phyloP scores from a whole-genome alignment of 2,329 filamentous ascomycete species.

The Ophiocordyceps camponoti-floridani region DNA sequence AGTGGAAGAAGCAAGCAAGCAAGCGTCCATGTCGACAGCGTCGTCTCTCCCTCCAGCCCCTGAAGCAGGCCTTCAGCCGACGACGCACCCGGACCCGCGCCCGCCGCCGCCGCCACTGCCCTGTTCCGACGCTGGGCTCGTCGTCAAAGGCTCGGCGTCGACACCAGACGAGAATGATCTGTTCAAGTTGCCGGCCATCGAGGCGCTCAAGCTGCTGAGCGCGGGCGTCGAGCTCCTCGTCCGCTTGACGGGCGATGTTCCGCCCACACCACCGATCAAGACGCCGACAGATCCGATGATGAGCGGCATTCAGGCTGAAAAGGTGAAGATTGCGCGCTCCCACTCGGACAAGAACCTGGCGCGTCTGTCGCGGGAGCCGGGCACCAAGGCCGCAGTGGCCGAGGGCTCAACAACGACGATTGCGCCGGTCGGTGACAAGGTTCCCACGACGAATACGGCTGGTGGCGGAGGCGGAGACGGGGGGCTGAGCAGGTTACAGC shows the following conservation, averaged over 20 bases:
- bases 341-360: conserved; percentile 36
- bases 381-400: conserved; percentile 9
- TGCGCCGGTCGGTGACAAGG: background rate
- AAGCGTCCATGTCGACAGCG: background rate
- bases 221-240: conserved; percentile 54
- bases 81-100: background rate
- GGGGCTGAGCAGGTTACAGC: conserved; percentile 7
- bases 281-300: conserved; percentile 47
- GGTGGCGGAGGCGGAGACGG: background rate
- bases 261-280: conserved; percentile 56
- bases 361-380: conserved; percentile 20
- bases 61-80: background rate
- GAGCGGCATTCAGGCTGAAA: conserved; percentile 43
- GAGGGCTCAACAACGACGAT: background rate
- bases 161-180: conserved; percentile 39
- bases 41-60: background rate
- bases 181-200: conserved; percentile 51
- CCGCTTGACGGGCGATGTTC: conserved; percentile 57
- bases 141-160: conserved; percentile 7
- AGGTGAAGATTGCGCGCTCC: conserved; percentile 38
- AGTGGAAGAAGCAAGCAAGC: background rate
- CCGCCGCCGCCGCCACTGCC: conserved; percentile 23
- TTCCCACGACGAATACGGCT: background rate
- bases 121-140: conserved; percentile 18
- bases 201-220: conserved; percentile 66